Percentiles rank a stretch among this genome's conserved stretches.
Evolutionary conservation across 2,329 filamentous ascomycete genomes (phyloP).

Genomic region (Fusarium pseudograminearum): DNA sequence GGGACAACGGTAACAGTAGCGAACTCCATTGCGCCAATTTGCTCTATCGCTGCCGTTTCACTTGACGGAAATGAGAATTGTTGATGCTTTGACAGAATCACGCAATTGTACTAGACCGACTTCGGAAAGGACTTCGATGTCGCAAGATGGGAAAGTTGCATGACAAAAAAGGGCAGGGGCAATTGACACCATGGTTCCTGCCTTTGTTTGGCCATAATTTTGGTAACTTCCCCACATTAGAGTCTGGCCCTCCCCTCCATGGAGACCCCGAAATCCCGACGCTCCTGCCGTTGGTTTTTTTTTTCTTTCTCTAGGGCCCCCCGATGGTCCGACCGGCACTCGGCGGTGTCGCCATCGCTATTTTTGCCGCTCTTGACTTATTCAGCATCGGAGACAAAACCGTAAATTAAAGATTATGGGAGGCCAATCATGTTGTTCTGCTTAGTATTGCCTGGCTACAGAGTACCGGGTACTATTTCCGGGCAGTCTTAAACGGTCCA

Average conservation of each 20-base stretch:
- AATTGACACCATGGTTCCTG: rapidly evolving
- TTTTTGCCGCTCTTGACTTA: constrained; percentile 32
- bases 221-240: constrained; percentile 31
- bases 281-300: constrained; percentile 20
- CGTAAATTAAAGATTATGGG: not conserved
- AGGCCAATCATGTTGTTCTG: constrained; percentile 6
- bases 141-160: constrained; percentile 34
- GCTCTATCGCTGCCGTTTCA: constrained; percentile 22
- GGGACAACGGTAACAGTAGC: constrained; percentile 40
- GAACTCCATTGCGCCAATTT: constrained; percentile 35
- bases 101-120: constrained; percentile 54
- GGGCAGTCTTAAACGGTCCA: not conserved
- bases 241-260: constrained; percentile 22
- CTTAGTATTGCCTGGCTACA: not conserved
- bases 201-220: not conserved
- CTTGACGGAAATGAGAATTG: constrained; percentile 49
- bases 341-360: constrained; percentile 37
- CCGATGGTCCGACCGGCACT: constrained; percentile 47
- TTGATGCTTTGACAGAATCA: constrained; percentile 55
- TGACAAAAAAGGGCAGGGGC: constrained; percentile 27
- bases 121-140: constrained; percentile 49
- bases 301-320: constrained; percentile 6
- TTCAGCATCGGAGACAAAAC: constrained; percentile 20
- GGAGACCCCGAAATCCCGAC: constrained; percentile 47
- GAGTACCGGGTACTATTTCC: not conserved